These are phyloP conservation scores for Penicillium simplicissimum DNA, from an alignment of 495 filamentous ascomycete species.

Conservation along the genomic window DNA sequence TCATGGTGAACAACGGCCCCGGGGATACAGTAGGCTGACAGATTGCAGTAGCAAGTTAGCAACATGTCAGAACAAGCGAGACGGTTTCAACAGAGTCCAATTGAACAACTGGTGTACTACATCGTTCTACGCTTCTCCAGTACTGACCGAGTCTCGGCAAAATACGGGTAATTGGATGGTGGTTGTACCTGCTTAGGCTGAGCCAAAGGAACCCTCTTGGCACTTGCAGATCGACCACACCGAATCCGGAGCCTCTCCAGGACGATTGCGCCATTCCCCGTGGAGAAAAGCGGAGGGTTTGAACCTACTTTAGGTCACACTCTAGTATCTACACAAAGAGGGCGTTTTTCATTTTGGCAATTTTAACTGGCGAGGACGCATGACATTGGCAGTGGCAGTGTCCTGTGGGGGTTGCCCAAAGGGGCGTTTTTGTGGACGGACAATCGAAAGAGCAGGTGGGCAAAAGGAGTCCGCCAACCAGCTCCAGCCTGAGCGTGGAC, in stretches of 20 bases:
- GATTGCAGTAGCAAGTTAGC: not conserved
- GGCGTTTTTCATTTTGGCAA: not conserved
- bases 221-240: conserved; percentile 18
- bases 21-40: not conserved
- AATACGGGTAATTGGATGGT: conserved; percentile 4
- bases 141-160: not conserved
- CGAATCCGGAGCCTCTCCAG: conserved; percentile 26
- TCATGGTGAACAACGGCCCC: not conserved
- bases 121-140: not conserved
- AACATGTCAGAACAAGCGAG: not conserved
- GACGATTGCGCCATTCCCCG: conserved; percentile 22
- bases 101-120: no score
- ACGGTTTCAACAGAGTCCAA: not conserved
- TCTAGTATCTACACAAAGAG: not conserved
- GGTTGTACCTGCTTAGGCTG: conserved; percentile 22
- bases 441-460: not conserved
- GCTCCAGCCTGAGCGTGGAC: not conserved
- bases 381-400: not conserved
- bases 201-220: not conserved
- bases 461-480: not conserved
- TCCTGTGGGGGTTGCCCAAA: not conserved
- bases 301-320: not conserved
- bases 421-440: not conserved
- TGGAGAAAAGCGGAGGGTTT: conserved; percentile 7
- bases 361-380: not conserved